Conservation (phyloP, 345 rosid species). For the Microcos paniculata region DNA sequence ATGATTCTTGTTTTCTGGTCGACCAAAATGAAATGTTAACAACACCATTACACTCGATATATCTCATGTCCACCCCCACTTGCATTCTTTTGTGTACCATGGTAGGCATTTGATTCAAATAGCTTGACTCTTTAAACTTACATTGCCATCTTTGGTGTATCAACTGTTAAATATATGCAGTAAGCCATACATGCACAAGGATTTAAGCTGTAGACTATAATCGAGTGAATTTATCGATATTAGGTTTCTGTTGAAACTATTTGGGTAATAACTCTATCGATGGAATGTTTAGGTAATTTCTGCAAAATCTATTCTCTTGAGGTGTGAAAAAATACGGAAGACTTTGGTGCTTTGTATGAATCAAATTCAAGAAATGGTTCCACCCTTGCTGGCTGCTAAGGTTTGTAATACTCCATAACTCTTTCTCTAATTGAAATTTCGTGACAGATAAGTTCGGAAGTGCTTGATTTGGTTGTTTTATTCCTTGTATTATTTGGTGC, state of each 20-base stretch:
- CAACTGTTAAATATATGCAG: background rate
- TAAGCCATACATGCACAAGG: background rate
- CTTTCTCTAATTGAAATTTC: background rate
- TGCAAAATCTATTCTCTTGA: conserved; percentile 25
- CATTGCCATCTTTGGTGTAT: background rate
- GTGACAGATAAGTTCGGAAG: background rate
- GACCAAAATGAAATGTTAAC: background rate
- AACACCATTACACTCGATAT: background rate
- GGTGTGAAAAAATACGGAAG: conserved; percentile 28
- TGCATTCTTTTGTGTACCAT: background rate
- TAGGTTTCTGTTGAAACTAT: background rate
- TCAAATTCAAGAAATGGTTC: conserved; percentile 37
- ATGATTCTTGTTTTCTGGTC: background rate
- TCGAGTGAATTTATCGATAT: background rate
- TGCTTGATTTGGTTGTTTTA: background rate
- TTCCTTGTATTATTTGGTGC: conserved; percentile 1
- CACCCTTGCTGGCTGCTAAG: conserved; percentile 32
- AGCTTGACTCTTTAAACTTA: background rate
- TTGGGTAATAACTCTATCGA: background rate
- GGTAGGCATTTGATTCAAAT: background rate
- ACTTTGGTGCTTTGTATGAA: conserved; percentile 26
- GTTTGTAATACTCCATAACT: conserved; percentile 17
- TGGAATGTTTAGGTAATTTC: conserved; percentile 30
- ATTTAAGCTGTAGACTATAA: too few species aligned
- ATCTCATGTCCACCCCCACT: background rate